Evolutionary conservation across 2,329 filamentous ascomycete species (phyloP).

Genomic region (Elsinoe necatrix): DNA sequence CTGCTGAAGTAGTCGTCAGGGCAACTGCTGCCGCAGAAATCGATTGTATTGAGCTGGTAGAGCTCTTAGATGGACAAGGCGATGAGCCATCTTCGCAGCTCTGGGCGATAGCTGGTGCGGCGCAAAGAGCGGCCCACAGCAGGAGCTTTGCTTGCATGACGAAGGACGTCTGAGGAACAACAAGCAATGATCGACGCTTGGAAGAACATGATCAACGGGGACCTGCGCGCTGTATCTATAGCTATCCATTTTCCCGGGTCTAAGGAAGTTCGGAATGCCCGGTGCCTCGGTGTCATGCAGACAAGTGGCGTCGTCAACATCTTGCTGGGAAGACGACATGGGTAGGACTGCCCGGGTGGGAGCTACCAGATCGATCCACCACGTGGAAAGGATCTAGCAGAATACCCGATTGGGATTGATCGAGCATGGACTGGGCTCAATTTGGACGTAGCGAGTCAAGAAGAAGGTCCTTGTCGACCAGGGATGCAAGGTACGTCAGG

Average conservation of each 20-base stretch:
- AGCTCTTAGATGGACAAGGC: background rate
- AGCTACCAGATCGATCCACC: background rate
- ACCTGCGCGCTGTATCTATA: background rate
- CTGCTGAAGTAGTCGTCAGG: constrained; percentile 14
- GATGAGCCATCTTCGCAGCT: background rate
- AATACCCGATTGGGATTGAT: background rate
- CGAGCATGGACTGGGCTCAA: background rate
- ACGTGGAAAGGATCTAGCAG: constrained; percentile 1
- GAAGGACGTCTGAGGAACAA: background rate
- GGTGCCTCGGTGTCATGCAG: background rate
- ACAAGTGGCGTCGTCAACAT: background rate
- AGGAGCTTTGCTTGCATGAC: background rate
- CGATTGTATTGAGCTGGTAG: background rate
- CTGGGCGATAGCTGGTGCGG: background rate
- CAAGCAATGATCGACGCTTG: background rate
- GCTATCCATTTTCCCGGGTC: background rate
- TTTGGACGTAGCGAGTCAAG: background rate
- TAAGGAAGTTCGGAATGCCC: background rate
- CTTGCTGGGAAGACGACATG: background rate
- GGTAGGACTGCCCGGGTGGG: background rate
- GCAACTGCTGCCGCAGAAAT: constrained; percentile 6
- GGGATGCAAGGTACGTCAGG: background rate
- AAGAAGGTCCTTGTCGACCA: background rate
- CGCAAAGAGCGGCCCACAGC: background rate
- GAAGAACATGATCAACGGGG: background rate